These are phyloP conservation scores for Pyrenophora seminiperda DNA, from an alignment of 2,329 filamentous ascomycete genomes.

Conservation along the genomic window DNA sequence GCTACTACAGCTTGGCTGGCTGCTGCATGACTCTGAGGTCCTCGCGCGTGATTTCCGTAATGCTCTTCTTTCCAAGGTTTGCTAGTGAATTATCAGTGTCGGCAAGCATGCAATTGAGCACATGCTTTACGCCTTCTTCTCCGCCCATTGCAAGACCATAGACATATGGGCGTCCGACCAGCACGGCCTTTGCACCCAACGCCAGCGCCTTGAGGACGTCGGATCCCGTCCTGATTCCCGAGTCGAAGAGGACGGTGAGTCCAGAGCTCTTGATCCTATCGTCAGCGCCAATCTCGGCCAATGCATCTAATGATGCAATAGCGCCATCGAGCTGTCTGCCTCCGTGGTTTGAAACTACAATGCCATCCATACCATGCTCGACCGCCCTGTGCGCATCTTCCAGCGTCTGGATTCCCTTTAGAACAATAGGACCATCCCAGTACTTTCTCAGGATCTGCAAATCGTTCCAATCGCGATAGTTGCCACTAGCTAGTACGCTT, in stretches of 20 bases:
- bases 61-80: conserved; percentile 39
- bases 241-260: conserved; percentile 45
- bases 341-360: conserved; percentile 48
- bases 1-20: conserved; percentile 32
- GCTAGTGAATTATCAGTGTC: conserved; percentile 42
- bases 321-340: conserved; percentile 47
- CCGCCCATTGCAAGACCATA: conserved; percentile 48
- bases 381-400: conserved; percentile 46
- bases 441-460: conserved; percentile 39
- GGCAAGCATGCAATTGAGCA: conserved; percentile 41
- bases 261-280: conserved; percentile 37
- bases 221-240: conserved; percentile 43
- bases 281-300: conserved; percentile 45
- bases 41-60: conserved; percentile 34
- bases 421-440: conserved; percentile 48
- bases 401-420: conserved; percentile 49
- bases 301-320: conserved; percentile 41
- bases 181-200: conserved; percentile 44
- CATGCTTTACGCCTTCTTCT: conserved; percentile 46
- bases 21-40: conserved; percentile 38
- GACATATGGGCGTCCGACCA: conserved; percentile 45
- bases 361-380: conserved; percentile 44
- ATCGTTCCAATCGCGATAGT: conserved; percentile 44
- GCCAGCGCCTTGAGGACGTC: conserved; percentile 48
- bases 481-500: conserved; percentile 42